Conservation (phyloP, 2,329 filamentous ascomycete genomes). For the Trichoderma guizhouense region DNA sequence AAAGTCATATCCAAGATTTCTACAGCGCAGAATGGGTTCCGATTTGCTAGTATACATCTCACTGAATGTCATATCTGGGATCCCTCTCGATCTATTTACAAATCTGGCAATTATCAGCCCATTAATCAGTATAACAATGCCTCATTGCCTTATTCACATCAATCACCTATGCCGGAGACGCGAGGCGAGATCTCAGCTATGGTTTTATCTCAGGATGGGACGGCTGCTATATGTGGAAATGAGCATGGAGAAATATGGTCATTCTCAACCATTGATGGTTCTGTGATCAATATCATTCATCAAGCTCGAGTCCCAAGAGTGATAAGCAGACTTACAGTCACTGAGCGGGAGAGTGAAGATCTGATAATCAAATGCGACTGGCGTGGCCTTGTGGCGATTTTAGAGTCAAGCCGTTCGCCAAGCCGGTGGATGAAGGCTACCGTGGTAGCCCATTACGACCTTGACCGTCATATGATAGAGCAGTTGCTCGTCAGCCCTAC, state of each 20-base stretch:
- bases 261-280: not conserved
- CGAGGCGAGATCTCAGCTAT: not conserved
- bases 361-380: not conserved
- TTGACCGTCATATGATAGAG: not conserved
- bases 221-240: not conserved
- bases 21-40: not conserved
- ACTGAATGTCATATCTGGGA: slow-evolving; percentile 10
- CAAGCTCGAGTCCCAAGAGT: not conserved
- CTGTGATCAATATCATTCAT: not conserved
- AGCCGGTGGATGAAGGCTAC: not conserved
- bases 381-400: not conserved
- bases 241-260: not conserved
- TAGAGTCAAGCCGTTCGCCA: not conserved
- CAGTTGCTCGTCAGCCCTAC: slow-evolving; percentile 6
- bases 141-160: not conserved
- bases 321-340: not conserved
- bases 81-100: not conserved
- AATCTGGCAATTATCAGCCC: not conserved
- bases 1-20: not conserved
- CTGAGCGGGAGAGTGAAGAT: not conserved
- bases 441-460: not conserved
- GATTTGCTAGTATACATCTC: not conserved
- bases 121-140: not conserved
- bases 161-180: not conserved
- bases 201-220: not conserved